These are phyloP conservation scores for Talaromyces piceae DNA, from an alignment of 2,329 filamentous ascomycete genomes.

Conservation along the genomic window DNA sequence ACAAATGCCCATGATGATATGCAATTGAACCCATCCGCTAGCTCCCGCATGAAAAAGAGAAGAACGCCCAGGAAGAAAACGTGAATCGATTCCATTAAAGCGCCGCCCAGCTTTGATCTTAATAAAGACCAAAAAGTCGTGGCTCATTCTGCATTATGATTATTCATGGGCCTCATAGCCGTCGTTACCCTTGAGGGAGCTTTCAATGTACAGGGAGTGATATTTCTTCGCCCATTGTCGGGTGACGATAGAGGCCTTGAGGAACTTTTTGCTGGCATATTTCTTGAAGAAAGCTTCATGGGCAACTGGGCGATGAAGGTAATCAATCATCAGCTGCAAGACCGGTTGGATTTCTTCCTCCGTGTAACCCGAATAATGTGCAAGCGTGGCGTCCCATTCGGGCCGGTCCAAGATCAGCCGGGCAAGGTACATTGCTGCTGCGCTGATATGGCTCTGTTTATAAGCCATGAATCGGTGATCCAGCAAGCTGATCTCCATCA, in stretches of 20 bases:
- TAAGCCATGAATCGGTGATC: constrained; percentile 91
- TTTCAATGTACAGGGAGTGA: constrained; percentile 31
- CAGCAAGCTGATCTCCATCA: constrained; percentile 92
- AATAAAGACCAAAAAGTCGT: constrained; percentile 11
- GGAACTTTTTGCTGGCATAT: constrained; percentile 98
- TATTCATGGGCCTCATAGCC: constrained; percentile 17
- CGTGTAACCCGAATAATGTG: constrained; percentile 86
- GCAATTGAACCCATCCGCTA: constrained; percentile 18
- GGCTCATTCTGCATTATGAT: constrained; percentile 7
- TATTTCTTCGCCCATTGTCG: constrained; percentile 91
- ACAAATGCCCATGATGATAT: constrained; percentile 36
- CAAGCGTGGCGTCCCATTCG: constrained; percentile 81
- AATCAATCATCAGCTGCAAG: constrained; percentile 91
- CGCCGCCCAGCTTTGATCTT: constrained; percentile 9
- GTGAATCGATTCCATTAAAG: constrained; percentile 10
- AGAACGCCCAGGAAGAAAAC: constrained; percentile 14
- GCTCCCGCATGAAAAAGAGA: constrained; percentile 13
- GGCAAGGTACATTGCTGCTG: constrained; percentile 89
- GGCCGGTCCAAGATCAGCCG: constrained; percentile 85
- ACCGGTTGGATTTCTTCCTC: constrained; percentile 91
- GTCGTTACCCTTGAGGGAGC: constrained; percentile 20
- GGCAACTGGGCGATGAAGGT: constrained; percentile 78
- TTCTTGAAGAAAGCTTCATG: constrained; percentile 99
- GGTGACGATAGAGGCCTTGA: constrained; percentile 90
- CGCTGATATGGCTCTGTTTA: constrained; percentile 82